Base-by-base conservation (phyloP, 441 rosid species). In the Jatropha multifida region DNA sequence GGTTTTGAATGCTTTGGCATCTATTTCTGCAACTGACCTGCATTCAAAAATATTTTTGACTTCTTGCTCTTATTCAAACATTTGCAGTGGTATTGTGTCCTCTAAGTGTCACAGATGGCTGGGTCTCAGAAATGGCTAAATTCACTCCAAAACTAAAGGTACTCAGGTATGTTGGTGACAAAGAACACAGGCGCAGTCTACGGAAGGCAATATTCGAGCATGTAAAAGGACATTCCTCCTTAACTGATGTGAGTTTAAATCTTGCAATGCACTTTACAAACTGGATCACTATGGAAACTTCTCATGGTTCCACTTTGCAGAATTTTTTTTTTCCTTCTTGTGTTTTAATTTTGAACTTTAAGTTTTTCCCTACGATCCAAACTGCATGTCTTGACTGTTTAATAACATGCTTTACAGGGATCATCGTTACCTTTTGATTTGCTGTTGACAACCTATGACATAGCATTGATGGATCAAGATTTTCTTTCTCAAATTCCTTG, bases 401-500 rank as follows among this genome's bases (percentile, higher is more conserved):
- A 4, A 27, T 49, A 65, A 48, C 11, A 23, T 65, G 48, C 69
- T 80, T 32, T 80, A 54, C 88, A 94, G 97, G 89, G 71, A 71
- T 69, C 80, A 42, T 78, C 81, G 40, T 79, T 90, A 74, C 91
- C 90, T 42, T 92, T 90, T 80, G 94, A 94, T 75, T 88, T 94
- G 76, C 82, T 94, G 49, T 77, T 94, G 88, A 94, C 96, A 46
- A 88, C 98, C 52, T 94, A 92, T 83, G 98, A 90, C 72, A 84
- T 89, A 68, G 91, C 86, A 51, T 70, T 94, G 83, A 74, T 87
- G 81, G 98, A 94, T 83, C 90, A 88, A 63, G 90, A 89, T 68
- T 94, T 92, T 81, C 97, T 94, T 81, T 90, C 88, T 80, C 98
- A 94, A 82, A 85, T 91, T 70, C 92, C 91, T 23, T 94, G 97